Evolutionary conservation across 257 asterid species (phyloP), one percentile per base, ranked within the genome.

Genomic region (Mentha longifolia): DNA sequence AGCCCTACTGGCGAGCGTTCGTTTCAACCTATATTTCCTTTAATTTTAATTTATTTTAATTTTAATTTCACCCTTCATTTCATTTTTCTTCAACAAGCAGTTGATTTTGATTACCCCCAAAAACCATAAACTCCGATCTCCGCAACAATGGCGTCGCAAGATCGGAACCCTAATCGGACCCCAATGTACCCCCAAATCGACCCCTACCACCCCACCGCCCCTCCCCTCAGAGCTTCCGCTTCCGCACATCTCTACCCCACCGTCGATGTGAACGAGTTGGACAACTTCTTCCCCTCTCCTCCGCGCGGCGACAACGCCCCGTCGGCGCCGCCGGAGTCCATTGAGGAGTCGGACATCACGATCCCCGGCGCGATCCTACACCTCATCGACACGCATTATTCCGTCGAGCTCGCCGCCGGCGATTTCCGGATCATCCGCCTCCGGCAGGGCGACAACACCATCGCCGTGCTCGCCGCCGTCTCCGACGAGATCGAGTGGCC

Each of bases 401-500:
- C 96, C 74, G 91, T 95, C 75, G 98, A 95, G 95, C 98, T 95
- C 56, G 96, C 99, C 60, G 50, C 81, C 52, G 99, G 99, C 2
- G 95, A 92, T 76, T 87, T 94, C 31, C 68, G 50, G 28, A 82
- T 91, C 80, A 57, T 76, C 68, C 74, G 91, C 70, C 86, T 94
- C 49, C 77, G 72, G 6, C 92, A 94, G 64, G 91, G 88, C 0
- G 81, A 77, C 1, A 81, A 75, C 70, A 83, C 89, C 37, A 78
- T 93, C 45, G 96, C 96, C 9, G 85, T 83, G 12, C 61, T 93
- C 25, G 96, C 96, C 28, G 66, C 95, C 20, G 88, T 94, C 42
- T 74, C 86, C 3, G 86, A 87, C 6, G 96, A 86, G 8, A 81
- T 85, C 5, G 96, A 91, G 72, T 94, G 97, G 92, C 97, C 98